phyloP scores from a whole-genome alignment of 2,329 filamentous ascomycete species.

The Neonectria hederae region DNA sequence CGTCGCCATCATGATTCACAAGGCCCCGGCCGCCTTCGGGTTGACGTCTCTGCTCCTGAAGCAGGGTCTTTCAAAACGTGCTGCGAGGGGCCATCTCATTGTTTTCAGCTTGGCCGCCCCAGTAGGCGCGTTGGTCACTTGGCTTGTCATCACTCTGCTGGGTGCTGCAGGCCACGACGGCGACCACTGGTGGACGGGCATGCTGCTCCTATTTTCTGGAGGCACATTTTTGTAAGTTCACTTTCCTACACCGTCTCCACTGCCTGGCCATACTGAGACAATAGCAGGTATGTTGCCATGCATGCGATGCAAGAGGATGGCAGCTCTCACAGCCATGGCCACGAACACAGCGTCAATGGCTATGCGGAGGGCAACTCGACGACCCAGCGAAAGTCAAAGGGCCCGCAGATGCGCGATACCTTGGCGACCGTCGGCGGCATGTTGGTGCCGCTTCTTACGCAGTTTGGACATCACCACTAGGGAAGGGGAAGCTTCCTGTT shows the following conservation, averaged over 20 bases:
- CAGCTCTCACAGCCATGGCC: constrained; percentile 58
- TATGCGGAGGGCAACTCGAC: constrained; percentile 59
- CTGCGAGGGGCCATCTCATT: constrained; percentile 83
- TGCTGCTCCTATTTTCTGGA: constrained; percentile 92
- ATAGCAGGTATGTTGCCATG: constrained; percentile 89
- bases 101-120: constrained; percentile 94
- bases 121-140: constrained; percentile 84
- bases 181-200: constrained; percentile 88
- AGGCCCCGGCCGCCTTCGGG: constrained; percentile 94
- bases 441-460: constrained; percentile 79
- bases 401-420: constrained; percentile 73
- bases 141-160: constrained; percentile 78
- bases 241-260: neutral
- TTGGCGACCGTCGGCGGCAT: constrained; percentile 78
- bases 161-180: constrained; percentile 69
- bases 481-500: constrained; percentile 5
- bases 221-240: constrained; percentile 88
- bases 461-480: constrained; percentile 78
- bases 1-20: constrained; percentile 96
- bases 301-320: constrained; percentile 92
- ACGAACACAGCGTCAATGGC: constrained; percentile 65
- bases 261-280: constrained; percentile 27
- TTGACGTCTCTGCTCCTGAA: constrained; percentile 90
- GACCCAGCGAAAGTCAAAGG: constrained; percentile 61
- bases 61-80: constrained; percentile 88